Conservation (phyloP, 768 basidiomycete species). For the Termitomyces sp. region DNA sequence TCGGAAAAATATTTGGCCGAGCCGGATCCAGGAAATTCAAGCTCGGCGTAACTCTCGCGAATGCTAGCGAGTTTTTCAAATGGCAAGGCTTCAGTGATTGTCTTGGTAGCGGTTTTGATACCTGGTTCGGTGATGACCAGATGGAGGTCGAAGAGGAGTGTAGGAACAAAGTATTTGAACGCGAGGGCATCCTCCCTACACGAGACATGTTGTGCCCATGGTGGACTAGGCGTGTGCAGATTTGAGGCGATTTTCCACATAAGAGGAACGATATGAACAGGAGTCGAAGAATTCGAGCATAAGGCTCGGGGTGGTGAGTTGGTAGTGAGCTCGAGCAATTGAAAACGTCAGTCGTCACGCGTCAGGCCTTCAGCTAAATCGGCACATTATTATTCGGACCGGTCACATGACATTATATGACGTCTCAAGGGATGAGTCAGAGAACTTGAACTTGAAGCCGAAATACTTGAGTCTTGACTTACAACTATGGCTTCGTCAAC, state of each 20-base stretch:
- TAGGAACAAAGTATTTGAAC: constrained; percentile 2
- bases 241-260: background rate
- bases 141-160: constrained; percentile 1
- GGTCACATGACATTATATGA: no score
- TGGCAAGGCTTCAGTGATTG: background rate
- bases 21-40: no score
- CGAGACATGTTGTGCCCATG: background rate
- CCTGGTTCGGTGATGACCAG: background rate
- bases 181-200: constrained; percentile 7
- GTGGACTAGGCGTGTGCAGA: background rate
- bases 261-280: background rate
- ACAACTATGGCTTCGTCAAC: constrained; percentile 1
- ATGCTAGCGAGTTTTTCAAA: background rate
- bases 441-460: no score
- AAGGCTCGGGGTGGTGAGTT: no score
- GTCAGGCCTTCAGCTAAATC: no score
- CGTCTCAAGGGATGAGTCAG: no score
- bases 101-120: background rate
- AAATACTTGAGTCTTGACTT: background rate
- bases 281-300: background rate
- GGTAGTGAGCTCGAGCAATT: no score
- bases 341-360: no score
- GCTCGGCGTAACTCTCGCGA: no score
- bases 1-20: no score
- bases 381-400: no score